phyloP scores from a whole-genome alignment of 2,329 filamentous ascomycete species.

The Talaromyces sp. region DNA sequence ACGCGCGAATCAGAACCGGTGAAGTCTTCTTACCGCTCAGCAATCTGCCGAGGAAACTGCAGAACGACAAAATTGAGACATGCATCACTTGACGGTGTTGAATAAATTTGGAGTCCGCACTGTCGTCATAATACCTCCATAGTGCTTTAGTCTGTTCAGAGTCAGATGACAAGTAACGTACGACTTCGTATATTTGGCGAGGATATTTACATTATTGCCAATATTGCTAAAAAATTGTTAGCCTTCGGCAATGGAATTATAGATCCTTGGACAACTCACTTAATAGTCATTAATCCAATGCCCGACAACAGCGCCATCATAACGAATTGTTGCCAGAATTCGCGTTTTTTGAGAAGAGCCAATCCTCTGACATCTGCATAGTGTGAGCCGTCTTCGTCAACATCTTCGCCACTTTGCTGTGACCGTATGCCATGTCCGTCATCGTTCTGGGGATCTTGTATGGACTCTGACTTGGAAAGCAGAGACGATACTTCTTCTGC shows the following conservation, averaged over 20 bases:
- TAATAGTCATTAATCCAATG: slow-evolving; percentile 97
- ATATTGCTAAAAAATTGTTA: slow-evolving; percentile 65
- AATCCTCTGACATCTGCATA: slow-evolving; percentile 87
- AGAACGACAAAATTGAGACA: slow-evolving; percentile 86
- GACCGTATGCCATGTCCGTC: slow-evolving; percentile 32
- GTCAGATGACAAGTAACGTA: background rate
- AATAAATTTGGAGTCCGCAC: slow-evolving; percentile 67
- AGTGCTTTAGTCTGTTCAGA: slow-evolving; percentile 60
- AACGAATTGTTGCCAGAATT: slow-evolving; percentile 88
- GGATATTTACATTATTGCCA: slow-evolving; percentile 64
- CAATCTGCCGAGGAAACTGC: slow-evolving; percentile 78
- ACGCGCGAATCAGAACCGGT: slow-evolving; percentile 1
- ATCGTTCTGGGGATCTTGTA: slow-evolving; percentile 48
- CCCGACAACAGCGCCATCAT: slow-evolving; percentile 89
- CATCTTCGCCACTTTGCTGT: slow-evolving; percentile 46
- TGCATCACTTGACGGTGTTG: slow-evolving; percentile 80
- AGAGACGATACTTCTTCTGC: slow-evolving; percentile 75
- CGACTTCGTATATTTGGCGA: background rate
- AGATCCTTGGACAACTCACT: slow-evolving; percentile 55
- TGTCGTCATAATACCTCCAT: slow-evolving; percentile 79
- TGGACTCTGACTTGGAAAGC: slow-evolving; percentile 58
- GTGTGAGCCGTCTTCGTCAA: slow-evolving; percentile 62
- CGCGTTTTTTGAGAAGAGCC: slow-evolving; percentile 61
- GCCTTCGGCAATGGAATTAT: background rate
- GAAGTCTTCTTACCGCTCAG: slow-evolving; percentile 56